phyloP scores from a whole-genome alignment of 306 rosid species.

The Sechiopsis laciniata region DNA sequence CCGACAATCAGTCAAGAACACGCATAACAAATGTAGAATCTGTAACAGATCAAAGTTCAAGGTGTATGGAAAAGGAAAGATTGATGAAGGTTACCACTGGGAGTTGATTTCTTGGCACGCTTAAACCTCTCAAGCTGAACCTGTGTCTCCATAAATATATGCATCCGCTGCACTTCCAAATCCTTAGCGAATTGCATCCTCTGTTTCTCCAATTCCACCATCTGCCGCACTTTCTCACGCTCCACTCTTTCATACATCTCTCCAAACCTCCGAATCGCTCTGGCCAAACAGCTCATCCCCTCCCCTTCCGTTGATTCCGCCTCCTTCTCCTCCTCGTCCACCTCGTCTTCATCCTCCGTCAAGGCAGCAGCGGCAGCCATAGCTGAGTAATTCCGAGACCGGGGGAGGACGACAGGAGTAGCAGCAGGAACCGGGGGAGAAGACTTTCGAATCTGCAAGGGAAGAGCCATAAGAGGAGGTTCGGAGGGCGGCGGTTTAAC shows the following conservation, averaged over 20 bases:
- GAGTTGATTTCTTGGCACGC: no score
- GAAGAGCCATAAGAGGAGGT: constrained; percentile 54
- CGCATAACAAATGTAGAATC: no score
- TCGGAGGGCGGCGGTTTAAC: constrained; percentile 1
- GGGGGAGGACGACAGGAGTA: no score
- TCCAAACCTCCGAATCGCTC: constrained; percentile 77
- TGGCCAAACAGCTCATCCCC: constrained; percentile 77
- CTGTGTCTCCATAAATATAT: constrained; percentile 57
- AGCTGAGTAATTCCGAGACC: no score
- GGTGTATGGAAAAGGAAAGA: no score
- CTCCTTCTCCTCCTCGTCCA: constrained; percentile 41
- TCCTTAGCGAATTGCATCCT: constrained; percentile 91
- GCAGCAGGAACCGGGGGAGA: no score
- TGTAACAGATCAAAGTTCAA: no score
- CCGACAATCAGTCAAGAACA: no score
- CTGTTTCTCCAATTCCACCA: constrained; percentile 93
- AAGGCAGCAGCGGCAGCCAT: no score
- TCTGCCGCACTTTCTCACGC: constrained; percentile 77
- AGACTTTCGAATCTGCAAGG: no score
- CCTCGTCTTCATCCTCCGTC: constrained; percentile 20
- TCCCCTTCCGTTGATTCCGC: constrained; percentile 42
- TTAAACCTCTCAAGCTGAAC: no score
- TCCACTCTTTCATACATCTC: constrained; percentile 81
- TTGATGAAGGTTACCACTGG: no score
- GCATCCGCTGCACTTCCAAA: constrained; percentile 85